Base-by-base conservation (phyloP, 306 rosid species). In the Vigna unguiculata region DNA sequence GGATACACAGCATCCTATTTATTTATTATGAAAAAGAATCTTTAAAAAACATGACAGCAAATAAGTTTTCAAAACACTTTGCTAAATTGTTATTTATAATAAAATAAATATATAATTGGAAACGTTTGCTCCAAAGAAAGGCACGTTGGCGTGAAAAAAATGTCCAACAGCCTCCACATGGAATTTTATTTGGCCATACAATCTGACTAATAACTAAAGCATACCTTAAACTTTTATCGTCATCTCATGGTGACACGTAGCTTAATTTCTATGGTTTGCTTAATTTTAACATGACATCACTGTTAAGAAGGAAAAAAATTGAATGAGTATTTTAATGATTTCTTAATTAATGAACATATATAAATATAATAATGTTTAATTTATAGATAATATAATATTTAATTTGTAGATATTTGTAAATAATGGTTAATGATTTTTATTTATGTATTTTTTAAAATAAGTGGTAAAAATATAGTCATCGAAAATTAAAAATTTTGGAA, bases 241-340 rank as follows among this genome's bases (percentile, higher is more conserved):
- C 62, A 47, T 57, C 41, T 45, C 28, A 11, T 20, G 9, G 30
- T 40, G 77, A 68, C 80, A 75, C 86, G 83, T 83, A 74, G 73
- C 82, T 78, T 3, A 78, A 24, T 74, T 74, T 68, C 61, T 20
- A 8, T 64, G 79, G 68, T 63, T 78, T 47, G 28, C 65, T 45
- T 68, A 13, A 49, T 9, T 30, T 67, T 71, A 8, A 34, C 8
- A 34, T 34, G 1, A 6, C 40, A 34, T 34, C 7, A 6, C 40
- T 0, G 7, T 34, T 34, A 7, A 6, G 40, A 1, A 34, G 7
- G 9, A 34, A 34, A 34, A 52, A 32, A 5, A 32, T 32, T 32
- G 1, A 28, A 28, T 4, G 5, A 28, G 32, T 28, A 25, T 28
- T 28, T 28, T 28, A 28, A 28, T 28, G 3, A 2, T 28, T 28